Evolutionary conservation across 129 eudicot species (phyloP).

Genomic region (Arctium minus): DNA sequence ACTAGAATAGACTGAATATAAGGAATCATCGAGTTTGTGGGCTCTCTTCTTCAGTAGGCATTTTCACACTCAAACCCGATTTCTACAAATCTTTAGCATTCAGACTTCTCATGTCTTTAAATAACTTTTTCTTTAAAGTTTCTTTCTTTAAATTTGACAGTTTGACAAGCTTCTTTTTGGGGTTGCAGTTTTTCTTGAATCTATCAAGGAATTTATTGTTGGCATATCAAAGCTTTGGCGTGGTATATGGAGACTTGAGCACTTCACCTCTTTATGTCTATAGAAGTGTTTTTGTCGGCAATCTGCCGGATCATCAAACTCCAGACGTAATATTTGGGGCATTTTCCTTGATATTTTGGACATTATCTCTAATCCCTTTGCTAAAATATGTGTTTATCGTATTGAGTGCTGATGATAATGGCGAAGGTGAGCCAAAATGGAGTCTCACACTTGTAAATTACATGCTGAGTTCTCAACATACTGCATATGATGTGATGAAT

Average conservation of each 20-base stretch:
- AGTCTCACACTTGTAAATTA: not conserved
- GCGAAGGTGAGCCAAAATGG: slow-evolving; percentile 56
- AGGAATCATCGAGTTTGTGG: not conserved
- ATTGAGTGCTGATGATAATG: slow-evolving; percentile 77
- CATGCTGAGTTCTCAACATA: not conserved
- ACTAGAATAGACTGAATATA: not conserved
- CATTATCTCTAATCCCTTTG: slow-evolving; percentile 70
- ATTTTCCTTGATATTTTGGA: slow-evolving; percentile 90
- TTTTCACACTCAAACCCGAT: no score
- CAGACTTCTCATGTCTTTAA: not conserved
- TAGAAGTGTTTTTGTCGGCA: slow-evolving; percentile 48
- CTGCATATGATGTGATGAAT: not conserved
- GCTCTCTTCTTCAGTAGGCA: not conserved
- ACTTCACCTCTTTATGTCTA: slow-evolving; percentile 95
- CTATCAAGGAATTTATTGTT: slow-evolving; percentile 55
- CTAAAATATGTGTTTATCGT: slow-evolving; percentile 66
- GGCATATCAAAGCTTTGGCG: slow-evolving; percentile 94
- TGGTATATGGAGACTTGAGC: slow-evolving; percentile 91
- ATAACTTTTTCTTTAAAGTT: not conserved
- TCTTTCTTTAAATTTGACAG: not conserved
- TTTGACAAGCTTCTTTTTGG: slow-evolving; percentile 13
- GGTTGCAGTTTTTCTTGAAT: slow-evolving; percentile 51
- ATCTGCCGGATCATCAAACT: slow-evolving; percentile 48
- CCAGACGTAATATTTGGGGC: slow-evolving; percentile 83
- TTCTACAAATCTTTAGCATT: not conserved